Evolutionary conservation across 169 alveolate genomes (phyloP).

Genomic region (Cryptosporidium parvum): DNA sequence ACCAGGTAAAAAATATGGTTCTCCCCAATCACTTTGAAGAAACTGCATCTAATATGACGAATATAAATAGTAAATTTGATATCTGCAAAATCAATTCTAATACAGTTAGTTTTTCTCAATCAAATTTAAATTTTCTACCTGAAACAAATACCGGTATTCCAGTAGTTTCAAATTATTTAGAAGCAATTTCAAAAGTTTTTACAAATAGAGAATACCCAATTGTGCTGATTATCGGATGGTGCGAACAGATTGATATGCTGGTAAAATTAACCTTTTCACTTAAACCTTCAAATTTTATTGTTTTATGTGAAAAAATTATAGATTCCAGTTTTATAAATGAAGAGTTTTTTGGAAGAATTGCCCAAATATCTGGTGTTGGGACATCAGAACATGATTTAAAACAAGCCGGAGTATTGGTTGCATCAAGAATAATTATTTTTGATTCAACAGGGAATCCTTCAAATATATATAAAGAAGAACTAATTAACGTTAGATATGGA

Average conservation of each 20-base stretch:
- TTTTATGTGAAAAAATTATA: background rate
- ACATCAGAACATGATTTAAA: constrained; percentile 30
- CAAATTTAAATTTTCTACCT: background rate
- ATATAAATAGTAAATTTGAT: constrained; percentile 3
- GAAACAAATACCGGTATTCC: constrained; percentile 1
- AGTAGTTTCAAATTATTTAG: constrained; percentile 23
- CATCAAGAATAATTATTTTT: constrained; percentile 31
- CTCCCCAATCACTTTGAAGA: background rate
- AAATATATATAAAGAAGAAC: background rate
- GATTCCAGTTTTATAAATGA: background rate
- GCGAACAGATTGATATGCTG: constrained; percentile 20
- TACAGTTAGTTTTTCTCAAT: background rate
- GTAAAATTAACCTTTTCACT: constrained; percentile 21
- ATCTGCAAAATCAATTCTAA: constrained; percentile 7
- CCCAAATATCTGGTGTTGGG: constrained; percentile 25
- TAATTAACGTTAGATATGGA: constrained; percentile 15
- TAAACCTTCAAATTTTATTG: constrained; percentile 27
- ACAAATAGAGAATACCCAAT: constrained; percentile 27
- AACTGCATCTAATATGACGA: background rate
- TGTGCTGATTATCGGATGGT: constrained; percentile 49
- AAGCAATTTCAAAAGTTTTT: constrained; percentile 26
- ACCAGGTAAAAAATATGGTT: background rate
- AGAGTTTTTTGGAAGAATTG: constrained; percentile 20
- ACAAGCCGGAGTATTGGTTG: constrained; percentile 18
- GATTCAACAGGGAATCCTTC: constrained; percentile 6